A percentile compares a stretch with the other conserved stretches of the same genome.
Evolutionary conservation across 805 yeast species (phyloP).

Genomic region (Teunomyces stri): DNA sequence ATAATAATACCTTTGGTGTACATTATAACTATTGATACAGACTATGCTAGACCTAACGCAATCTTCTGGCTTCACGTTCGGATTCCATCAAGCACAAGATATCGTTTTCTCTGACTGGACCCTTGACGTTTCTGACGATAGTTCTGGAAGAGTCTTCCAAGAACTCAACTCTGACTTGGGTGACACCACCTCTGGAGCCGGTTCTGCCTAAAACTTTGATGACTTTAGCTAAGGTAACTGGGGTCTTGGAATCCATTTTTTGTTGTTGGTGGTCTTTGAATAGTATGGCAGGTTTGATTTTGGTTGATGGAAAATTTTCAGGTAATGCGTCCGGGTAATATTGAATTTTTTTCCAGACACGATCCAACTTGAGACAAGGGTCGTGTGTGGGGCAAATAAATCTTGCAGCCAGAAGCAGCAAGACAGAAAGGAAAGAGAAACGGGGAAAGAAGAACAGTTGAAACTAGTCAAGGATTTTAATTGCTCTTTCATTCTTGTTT

Average conservation of each 20-base stretch:
- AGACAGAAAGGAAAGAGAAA: too few relatives aligned
- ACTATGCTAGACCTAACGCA: slow-evolving; percentile 53
- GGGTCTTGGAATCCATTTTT: slow-evolving; percentile 62
- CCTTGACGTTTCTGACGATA: slow-evolving; percentile 95
- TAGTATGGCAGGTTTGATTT: neutral
- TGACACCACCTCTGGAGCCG: slow-evolving; percentile 99
- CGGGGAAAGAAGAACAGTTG: too few relatives aligned
- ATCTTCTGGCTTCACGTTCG: slow-evolving; percentile 98
- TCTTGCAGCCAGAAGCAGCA: too few relatives aligned
- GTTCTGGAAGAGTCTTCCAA: slow-evolving; percentile 93
- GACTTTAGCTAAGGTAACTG: slow-evolving; percentile 99
- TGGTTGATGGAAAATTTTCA: slow-evolving; percentile 2
- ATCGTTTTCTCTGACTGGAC: slow-evolving; percentile 97
- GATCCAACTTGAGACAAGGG: neutral
- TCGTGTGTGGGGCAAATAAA: neutral
- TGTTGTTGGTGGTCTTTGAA: slow-evolving; percentile 2
- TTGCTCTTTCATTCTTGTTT: neutral
- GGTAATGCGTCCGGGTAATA: neutral
- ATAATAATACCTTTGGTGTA: neutral
- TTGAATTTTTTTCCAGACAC: neutral
- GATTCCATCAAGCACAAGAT: slow-evolving; percentile 99
- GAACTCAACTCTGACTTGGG: slow-evolving; percentile 97
- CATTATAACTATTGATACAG: slow-evolving; percentile 3
- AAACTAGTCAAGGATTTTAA: neutral
- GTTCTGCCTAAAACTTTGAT: slow-evolving; percentile 99